Conservation (phyloP, 306 rosid species). For the Ammopiptanthus mongolicus region DNA sequence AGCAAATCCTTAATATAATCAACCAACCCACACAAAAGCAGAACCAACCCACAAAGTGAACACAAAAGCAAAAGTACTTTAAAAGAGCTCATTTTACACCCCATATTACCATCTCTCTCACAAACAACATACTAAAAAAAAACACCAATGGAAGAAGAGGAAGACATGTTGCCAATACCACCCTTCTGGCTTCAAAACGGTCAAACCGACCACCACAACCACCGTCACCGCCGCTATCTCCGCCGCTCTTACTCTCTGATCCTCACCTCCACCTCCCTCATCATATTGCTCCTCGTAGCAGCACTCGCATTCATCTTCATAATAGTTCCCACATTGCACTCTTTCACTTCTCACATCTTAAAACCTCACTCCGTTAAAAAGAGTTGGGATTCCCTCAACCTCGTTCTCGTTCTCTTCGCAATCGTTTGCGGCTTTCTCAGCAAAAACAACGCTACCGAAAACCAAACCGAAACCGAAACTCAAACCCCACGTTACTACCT, state of each 20-base stretch:
- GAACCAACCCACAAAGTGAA: neutral
- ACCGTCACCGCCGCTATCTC: constrained; percentile 26
- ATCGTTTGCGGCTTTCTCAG: constrained; percentile 77
- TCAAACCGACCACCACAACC: neutral
- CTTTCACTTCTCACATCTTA: constrained; percentile 54
- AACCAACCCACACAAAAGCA: neutral
- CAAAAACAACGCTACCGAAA: constrained; percentile 27
- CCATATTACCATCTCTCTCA: neutral
- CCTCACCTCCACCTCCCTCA: constrained; percentile 43
- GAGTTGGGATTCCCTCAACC: constrained; percentile 70
- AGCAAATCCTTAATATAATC: neutral
- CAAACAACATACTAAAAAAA: neutral
- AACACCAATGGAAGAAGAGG: constrained; percentile 41
- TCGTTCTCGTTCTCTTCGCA: constrained; percentile 82
- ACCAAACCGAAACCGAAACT: neutral
- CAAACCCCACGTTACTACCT: constrained; percentile 14
- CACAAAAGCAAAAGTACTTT: neutral
- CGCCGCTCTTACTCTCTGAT: constrained; percentile 52
- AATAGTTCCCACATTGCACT: constrained; percentile 41
- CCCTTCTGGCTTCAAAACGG: constrained; percentile 57
- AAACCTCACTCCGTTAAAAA: constrained; percentile 60
- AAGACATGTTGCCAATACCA: constrained; percentile 29
- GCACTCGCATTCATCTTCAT: constrained; percentile 37
- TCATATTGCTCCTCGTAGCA: constrained; percentile 33
- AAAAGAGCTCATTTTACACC: neutral